Percentiles rank a stretch among this genome's conserved stretches.
These are phyloP conservation scores for Rhizopogon vesiculosus DNA, from an alignment of 768 basidiomycete species.

Conservation along the genomic window DNA sequence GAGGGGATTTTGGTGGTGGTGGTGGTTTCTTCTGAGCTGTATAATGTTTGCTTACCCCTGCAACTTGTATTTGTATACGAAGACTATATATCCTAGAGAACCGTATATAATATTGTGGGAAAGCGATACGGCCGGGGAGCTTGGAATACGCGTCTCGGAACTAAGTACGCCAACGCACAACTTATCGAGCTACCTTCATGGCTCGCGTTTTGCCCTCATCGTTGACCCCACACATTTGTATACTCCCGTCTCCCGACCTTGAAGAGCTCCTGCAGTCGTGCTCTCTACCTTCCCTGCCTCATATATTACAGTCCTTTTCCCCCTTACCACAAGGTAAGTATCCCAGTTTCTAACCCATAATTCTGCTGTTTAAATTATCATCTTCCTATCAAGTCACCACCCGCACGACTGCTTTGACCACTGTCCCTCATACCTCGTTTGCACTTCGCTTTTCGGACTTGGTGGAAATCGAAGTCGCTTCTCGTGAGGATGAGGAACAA, in stretches of 20 bases:
- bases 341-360: background rate
- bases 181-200: constrained; percentile 25
- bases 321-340: constrained; percentile 72
- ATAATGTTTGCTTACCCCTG: background rate
- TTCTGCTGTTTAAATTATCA: background rate
- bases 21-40: constrained; percentile 12
- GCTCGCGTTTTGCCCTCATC: constrained; percentile 61
- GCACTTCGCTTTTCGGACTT: constrained; percentile 77
- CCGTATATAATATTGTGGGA: background rate
- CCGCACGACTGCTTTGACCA: constrained; percentile 65
- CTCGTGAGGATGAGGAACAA: constrained; percentile 73
- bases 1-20: constrained; percentile 18
- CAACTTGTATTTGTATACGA: background rate
- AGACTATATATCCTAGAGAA: background rate
- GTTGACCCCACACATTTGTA: constrained; percentile 77
- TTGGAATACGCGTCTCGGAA: background rate
- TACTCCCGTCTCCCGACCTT: constrained; percentile 70
- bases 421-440: constrained; percentile 70
- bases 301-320: constrained; percentile 81
- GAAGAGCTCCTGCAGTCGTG: constrained; percentile 50
- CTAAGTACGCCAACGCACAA: background rate
- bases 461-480: constrained; percentile 64
- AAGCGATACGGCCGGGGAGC: background rate
- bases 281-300: constrained; percentile 62
- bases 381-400: constrained; percentile 57